A percentile compares a stretch with the other conserved stretches of the same genome.
Evolutionary conservation across 768 basidiomycete species (phyloP).

Genomic region (Lactarius deliciosus): DNA sequence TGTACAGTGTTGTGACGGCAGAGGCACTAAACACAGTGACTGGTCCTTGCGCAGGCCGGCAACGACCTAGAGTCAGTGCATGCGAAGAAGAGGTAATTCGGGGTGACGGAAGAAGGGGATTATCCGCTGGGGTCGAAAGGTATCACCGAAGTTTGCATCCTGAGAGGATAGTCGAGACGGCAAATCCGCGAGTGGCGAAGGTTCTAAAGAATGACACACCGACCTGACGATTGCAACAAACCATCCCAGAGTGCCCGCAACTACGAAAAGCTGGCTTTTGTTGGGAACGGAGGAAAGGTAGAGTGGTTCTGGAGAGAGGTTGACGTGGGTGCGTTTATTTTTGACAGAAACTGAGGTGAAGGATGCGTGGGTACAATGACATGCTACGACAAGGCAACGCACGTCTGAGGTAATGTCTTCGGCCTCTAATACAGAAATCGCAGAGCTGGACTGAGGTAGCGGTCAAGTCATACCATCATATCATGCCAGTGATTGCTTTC

Average conservation of each 20-base stretch:
- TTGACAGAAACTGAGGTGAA: constrained; percentile 30
- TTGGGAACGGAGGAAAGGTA: constrained; percentile 43
- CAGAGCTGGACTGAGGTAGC: constrained; percentile 9
- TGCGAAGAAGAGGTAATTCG: constrained; percentile 57
- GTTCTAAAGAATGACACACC: constrained; percentile 30
- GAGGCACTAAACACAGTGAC: constrained; percentile 37
- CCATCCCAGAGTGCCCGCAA: constrained; percentile 62
- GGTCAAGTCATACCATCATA: too few relatives aligned
- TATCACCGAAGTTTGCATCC: constrained; percentile 38
- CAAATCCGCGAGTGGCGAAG: constrained; percentile 6
- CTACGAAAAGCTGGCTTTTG: constrained; percentile 56
- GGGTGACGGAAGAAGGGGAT: constrained; percentile 48
- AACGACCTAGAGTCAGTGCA: constrained; percentile 58
- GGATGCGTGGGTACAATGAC: too few relatives aligned
- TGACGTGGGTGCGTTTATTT: constrained; percentile 63
- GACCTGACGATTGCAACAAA: constrained; percentile 60
- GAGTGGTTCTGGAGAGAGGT: constrained; percentile 54
- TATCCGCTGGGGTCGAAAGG: constrained; percentile 53
- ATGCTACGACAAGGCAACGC: too few relatives aligned
- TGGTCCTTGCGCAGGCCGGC: constrained; percentile 59
- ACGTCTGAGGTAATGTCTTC: too few relatives aligned
- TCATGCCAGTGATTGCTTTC: too few relatives aligned
- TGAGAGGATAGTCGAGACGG: constrained; percentile 35
- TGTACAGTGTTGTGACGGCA: constrained; percentile 32
- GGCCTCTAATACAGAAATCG: constrained; percentile 21